phyloP scores from a whole-genome alignment of 73 alveolate species.

The Paramecium sexaurelia region DNA sequence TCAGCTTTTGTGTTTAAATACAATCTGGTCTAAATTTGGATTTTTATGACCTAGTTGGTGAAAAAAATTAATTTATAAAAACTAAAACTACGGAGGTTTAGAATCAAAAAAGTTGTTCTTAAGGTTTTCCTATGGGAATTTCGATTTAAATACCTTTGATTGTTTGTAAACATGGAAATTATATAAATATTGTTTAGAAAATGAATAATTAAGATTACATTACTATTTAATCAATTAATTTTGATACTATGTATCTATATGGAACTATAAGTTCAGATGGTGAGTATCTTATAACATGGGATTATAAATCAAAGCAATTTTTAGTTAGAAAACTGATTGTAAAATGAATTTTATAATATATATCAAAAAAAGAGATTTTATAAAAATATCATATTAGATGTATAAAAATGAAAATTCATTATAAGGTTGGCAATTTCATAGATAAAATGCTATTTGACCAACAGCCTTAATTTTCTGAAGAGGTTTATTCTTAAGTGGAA shows the following conservation, averaged over 20 bases:
- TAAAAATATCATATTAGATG: background rate
- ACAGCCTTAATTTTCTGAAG: background rate
- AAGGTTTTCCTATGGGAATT: background rate
- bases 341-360: background rate
- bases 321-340: background rate
- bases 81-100: background rate
- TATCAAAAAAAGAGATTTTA: background rate
- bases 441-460: slow-evolving; percentile 5
- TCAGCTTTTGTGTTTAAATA: background rate
- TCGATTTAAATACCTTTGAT: background rate
- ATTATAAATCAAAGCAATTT: background rate
- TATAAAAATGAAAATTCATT: background rate
- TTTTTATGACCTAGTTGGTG: background rate
- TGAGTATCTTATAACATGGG: background rate
- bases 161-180: background rate
- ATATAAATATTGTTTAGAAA: background rate
- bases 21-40: background rate
- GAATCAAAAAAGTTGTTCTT: background rate
- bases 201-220: background rate
- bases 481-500: background rate
- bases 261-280: background rate
- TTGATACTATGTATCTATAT: background rate
- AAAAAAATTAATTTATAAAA: background rate
- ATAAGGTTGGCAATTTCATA: background rate
- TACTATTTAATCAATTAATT: background rate